Base-by-base conservation (phyloP, 2,329 filamentous ascomycete species). In the Aureobasidium leucospermi region DNA sequence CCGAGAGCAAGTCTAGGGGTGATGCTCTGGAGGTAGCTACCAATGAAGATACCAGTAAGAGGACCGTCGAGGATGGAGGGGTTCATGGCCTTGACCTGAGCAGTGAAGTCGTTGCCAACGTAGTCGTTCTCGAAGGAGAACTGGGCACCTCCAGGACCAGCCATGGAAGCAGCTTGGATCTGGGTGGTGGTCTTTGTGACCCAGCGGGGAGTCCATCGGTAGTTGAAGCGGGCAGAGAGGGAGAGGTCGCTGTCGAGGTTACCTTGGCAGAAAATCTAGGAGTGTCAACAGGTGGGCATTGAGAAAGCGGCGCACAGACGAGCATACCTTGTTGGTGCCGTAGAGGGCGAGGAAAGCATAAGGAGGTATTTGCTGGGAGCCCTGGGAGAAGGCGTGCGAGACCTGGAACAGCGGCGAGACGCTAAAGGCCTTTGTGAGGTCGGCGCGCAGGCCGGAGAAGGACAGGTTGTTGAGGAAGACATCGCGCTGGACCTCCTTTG, bases 381-480 rank as follows among this genome's bases (percentile, higher is more conserved):
- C 93, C 84, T 96, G 90, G 59, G 93, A 88, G 75, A 99, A 94
- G 68, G 94, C 90, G 79, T 99, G 94, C 65, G 93, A 96, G 68
- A 96, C 89, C 78, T 97, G 93, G 82, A 99, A 99, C 67, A 97
- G 80, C 61, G 94, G 94, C 60, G 86, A 85, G 74, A 96, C 85
- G 82, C 91, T 94, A 78, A 97, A 96, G 72, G 90, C 86, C 82
- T 96, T 97, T 73, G 91, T 96, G 73, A 97, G 81, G 76, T 99
- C 94, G 74, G 93, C 95, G 73, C 93, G 89, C 74, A 99, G 83
- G 70, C 94, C 94, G 46, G 90, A 89, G 81, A 99, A 97, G 85
- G 94, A 95, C 75, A 90, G 89, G 81, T 96, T 96, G 78, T 88
- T 94, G 70, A 96, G 85, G 73, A 97, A 87, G 68, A 96, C 92